These are phyloP conservation scores for Jamesozyma rosinii DNA, from an alignment of 805 yeast genomes.

Conservation along the genomic window DNA sequence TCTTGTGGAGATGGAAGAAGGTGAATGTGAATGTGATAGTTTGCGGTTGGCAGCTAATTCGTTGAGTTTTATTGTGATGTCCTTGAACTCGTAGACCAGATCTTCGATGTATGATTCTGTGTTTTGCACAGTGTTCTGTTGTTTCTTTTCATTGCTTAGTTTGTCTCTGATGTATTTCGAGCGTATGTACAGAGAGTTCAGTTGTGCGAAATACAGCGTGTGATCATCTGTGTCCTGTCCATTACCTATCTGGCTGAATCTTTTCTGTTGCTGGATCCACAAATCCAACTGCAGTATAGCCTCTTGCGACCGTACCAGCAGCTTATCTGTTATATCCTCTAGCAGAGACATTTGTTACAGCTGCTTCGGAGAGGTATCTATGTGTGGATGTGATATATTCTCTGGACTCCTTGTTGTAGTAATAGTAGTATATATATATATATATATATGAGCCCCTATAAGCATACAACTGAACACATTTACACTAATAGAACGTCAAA, in stretches of 20 bases:
- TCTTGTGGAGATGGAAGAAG: conserved; percentile 13
- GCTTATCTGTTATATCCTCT: conserved; percentile 20
- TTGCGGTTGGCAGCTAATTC: conserved; percentile 13
- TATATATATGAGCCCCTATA: too few species aligned
- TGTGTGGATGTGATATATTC: not conserved
- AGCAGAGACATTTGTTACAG: conserved; percentile 8
- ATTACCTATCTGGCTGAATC: not conserved
- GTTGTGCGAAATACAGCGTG: conserved; percentile 20
- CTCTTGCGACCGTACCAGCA: conserved; percentile 24
- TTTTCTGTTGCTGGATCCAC: conserved; percentile 23
- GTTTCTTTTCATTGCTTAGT: conserved; percentile 8
- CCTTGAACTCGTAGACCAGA: conserved; percentile 22
- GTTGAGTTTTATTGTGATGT: conserved; percentile 19
- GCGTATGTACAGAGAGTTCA: conserved; percentile 21
- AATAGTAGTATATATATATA: not conserved
- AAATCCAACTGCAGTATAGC: conserved; percentile 24
- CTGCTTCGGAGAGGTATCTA: too few species aligned
- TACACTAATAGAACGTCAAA: not conserved
- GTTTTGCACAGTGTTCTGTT: not conserved
- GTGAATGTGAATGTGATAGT: conserved; percentile 10
- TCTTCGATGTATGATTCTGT: conserved; percentile 16
- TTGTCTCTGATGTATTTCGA: conserved; percentile 19
- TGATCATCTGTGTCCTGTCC: conserved; percentile 6
- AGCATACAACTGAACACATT: too few species aligned
- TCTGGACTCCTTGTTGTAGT: not conserved